Base-by-base conservation (phyloP, 2,329 filamentous ascomycete species). In the Aschersonia sp. region DNA sequence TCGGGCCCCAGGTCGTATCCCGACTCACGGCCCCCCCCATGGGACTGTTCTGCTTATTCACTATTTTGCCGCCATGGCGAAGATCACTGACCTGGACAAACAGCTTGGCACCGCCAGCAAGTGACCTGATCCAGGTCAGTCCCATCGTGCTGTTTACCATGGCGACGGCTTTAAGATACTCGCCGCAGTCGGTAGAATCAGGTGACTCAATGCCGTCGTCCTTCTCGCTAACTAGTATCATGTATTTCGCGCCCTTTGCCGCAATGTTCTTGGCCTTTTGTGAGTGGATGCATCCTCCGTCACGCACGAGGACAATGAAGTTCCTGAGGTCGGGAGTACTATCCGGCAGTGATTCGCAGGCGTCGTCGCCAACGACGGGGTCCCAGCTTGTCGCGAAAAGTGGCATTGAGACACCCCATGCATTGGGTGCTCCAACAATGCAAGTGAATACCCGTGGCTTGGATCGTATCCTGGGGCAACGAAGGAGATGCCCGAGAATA, bases 181-280 rank as follows among this genome's bases (percentile, higher is more conserved):
- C n/a, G 10, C 14, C 14, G 40, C 40, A 41, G 14, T 41, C 40
- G 9, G 7, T n/a, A 14, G 7, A 9, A 7, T n/a, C 40, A 14
- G 40, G 40, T 41, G 40, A n/a, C 40, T 41, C 11, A 6, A 41
- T n/a, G 40, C 14, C 14, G 7, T 41, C 40, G 14, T 41, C 40
- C 9, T 41, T 22, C 40, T n/a, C 59, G 43, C 40, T 5, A 5
- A 9, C 5, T 30, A 79, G 65, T 54, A 83, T 62, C 48, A 83
- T 60, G 52, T 81, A 80, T 56, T 73, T 70, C 45, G 76, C 79
- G 7, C 79, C 79, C 42, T 67, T 67, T 6, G 4, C 62, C 29
- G 49, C 47, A 30, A 44, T 45, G 31, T 50, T 45, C 2, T 29
- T 29, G 6, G 43, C 45, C 41, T 50, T 47, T 9, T 5, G 40